These are phyloP conservation scores for Cordyceps farinosa DNA, from an alignment of 2,329 filamentous ascomycete genomes.

Conservation along the genomic window DNA sequence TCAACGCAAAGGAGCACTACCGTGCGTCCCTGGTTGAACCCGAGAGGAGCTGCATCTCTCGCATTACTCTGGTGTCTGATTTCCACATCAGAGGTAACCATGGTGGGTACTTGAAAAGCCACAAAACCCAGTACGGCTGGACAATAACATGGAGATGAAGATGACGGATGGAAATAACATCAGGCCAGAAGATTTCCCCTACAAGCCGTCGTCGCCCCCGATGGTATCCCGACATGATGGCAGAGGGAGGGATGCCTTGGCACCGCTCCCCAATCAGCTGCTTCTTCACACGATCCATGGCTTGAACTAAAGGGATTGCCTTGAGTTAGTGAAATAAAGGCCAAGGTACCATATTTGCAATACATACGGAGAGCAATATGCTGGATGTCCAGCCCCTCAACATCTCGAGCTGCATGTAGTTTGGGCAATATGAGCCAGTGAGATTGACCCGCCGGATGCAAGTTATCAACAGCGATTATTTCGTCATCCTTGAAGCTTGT, in stretches of 20 bases:
- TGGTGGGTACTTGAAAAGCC: slow-evolving; percentile 16
- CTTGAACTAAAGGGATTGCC: not conserved
- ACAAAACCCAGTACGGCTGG: not conserved
- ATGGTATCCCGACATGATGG: not conserved
- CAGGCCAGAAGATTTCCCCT: slow-evolving; percentile 1
- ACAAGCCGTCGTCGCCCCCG: not conserved
- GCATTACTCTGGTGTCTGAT: slow-evolving; percentile 14
- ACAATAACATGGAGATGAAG: slow-evolving; percentile 20
- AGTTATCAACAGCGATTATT: not conserved
- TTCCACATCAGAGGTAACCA: slow-evolving; percentile 20
- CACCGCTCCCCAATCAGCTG: not conserved
- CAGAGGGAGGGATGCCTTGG: not conserved
- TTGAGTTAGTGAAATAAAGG: not conserved
- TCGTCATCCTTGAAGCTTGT: not conserved
- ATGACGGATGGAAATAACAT: slow-evolving; percentile 19
- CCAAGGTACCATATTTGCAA: no score
- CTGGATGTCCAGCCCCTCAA: not conserved
- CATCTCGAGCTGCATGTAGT: not conserved
- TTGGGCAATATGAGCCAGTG: slow-evolving; percentile 8
- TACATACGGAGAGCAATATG: not conserved
- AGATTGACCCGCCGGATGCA: not conserved
- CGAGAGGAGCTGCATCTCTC: slow-evolving; percentile 20
- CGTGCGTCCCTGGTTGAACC: no score
- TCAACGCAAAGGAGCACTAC: no score
- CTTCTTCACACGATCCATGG: not conserved